A percentile compares a stretch with the other conserved stretches of the same genome.
Evolutionary conservation across 2,329 filamentous ascomycete genomes (phyloP).

Genomic region (Pestalotiopsis sp.): DNA sequence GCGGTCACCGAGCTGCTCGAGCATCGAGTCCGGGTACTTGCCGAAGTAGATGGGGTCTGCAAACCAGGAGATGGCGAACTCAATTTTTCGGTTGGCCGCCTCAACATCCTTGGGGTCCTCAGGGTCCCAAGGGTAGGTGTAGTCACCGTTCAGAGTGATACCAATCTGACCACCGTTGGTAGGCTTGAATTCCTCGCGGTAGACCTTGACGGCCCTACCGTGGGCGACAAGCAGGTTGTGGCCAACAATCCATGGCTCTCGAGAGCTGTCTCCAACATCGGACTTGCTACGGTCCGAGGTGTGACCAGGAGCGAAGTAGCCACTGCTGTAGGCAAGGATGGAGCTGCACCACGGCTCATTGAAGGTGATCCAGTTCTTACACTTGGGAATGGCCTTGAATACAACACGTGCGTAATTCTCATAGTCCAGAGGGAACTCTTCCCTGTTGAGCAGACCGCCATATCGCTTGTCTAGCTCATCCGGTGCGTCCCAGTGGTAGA

Average conservation of each 20-base stretch:
- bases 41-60: constrained; percentile 86
- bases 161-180: constrained; percentile 77
- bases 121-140: constrained; percentile 80
- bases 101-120: constrained; percentile 74
- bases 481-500: constrained; percentile 89
- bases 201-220: constrained; percentile 78
- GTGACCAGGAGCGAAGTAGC: constrained; percentile 80
- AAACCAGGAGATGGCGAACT: constrained; percentile 88
- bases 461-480: constrained; percentile 79
- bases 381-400: constrained; percentile 74
- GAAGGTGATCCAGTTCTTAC: constrained; percentile 89
- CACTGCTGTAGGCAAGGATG: constrained; percentile 78
- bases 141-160: constrained; percentile 87
- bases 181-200: constrained; percentile 80
- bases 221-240: constrained; percentile 83
- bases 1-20: constrained; percentile 75
- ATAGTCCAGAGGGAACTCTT: constrained; percentile 82
- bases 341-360: constrained; percentile 89
- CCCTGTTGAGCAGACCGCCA: constrained; percentile 77
- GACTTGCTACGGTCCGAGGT: constrained; percentile 76
- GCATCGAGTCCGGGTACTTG: constrained; percentile 83
- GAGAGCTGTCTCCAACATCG: constrained; percentile 70
- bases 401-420: constrained; percentile 76
- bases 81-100: constrained; percentile 78
- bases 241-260: constrained; percentile 81